Evolutionary conservation across 2,329 filamentous ascomycete species (phyloP), one percentile per base, ranked within the genome.

Genomic region (Penicillium olsonii): DNA sequence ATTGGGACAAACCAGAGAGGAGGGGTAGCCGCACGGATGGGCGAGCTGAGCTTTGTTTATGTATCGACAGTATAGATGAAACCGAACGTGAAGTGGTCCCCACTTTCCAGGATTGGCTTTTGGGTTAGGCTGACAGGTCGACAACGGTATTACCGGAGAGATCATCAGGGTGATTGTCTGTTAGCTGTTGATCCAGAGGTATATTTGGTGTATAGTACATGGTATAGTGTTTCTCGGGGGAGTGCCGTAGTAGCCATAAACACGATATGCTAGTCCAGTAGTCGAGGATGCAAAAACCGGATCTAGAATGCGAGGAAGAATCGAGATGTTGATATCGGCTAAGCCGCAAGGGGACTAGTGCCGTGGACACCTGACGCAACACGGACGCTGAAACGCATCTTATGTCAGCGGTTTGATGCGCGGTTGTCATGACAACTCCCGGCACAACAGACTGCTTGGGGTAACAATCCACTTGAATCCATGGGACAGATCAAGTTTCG

Each of bases 391-490:
- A 48, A 47, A 53, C 41, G 37, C n/a, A 12, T 27, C 20, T 52
- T 27, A 65, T n/a, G 55, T 53, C 55, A 50, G 19, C 48, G 17
- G 56, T 26, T 39, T 39, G 20, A 39, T 39, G 37, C 45, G 26
- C 40, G 37, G 66, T 69, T 69, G 63, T 65, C 52, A 61, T 64
- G 63, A 65, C 56, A 53, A 69, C 67, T 67, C 52, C 67, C 67
- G 66, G 42, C 48, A 67, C 66, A 67, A 54, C 51, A 50, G 38
- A 56, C 55, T 57, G 57, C 55, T 58, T 53, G 55, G 60, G 59
- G 58, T 60, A 61, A 58, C 55, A 59, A 60, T 56, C 60, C 56
- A 59, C 56, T 61, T 48, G 26, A 55, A 58, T 53, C 57, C 55
- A 61, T 54, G 55, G 52, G 51, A 55, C 47, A 45, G 59, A 59